These are phyloP conservation scores for Alternaria rosae DNA, from an alignment of 2,329 filamentous ascomycete species.

Conservation along the genomic window DNA sequence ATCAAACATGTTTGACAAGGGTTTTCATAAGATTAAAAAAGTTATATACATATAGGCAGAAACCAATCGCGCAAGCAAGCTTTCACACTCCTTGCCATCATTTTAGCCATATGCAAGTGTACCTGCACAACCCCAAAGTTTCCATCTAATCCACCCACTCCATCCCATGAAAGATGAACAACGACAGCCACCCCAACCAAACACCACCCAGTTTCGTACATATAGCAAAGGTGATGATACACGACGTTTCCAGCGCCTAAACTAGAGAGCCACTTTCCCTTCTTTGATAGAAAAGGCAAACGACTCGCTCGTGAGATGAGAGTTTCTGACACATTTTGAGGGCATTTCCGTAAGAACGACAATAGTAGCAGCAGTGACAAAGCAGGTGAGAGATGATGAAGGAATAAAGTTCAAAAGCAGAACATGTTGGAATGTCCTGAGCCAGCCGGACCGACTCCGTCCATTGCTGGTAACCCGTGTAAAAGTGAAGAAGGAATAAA, in stretches of 20 bases:
- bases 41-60: conserved; percentile 20
- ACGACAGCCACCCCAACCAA: conserved; percentile 14
- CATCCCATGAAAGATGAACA: conserved; percentile 2
- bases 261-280: conserved; percentile 19
- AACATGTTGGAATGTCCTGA: conserved; percentile 13
- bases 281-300: not conserved
- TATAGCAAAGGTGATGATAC: conserved; percentile 36
- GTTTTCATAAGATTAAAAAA: conserved; percentile 25
- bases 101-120: conserved; percentile 18
- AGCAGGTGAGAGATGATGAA: not conserved
- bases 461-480: conserved; percentile 36
- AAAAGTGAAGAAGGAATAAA: conserved; percentile 16
- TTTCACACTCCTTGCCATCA: conserved; percentile 13
- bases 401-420: conserved; percentile 9
- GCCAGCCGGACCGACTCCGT: conserved; percentile 8
- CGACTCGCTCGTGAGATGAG: conserved; percentile 37
- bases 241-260: conserved; percentile 40
- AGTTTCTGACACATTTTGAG: conserved; percentile 33
- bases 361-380: conserved; percentile 3
- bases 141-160: conserved; percentile 25
- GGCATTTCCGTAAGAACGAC: not conserved
- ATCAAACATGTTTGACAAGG: not conserved
- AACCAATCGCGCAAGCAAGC: conserved; percentile 7
- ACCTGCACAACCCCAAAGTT: conserved; percentile 25
- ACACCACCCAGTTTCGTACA: conserved; percentile 27